phyloP scores from a whole-genome alignment of 2,329 filamentous ascomycete species.

The Fusarium dimerum region DNA sequence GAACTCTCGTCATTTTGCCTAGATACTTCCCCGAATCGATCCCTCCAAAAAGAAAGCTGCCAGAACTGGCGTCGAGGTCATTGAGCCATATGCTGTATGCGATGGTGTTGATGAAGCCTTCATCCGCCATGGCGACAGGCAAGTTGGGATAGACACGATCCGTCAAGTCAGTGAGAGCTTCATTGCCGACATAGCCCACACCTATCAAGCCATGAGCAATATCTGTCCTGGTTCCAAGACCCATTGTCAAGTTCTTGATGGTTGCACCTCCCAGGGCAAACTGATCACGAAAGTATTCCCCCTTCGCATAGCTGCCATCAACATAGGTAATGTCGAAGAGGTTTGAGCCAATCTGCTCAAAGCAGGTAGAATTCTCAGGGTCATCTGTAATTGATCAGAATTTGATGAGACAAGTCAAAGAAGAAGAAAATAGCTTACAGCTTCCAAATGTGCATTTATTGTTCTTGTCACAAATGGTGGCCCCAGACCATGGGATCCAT shows the following conservation, averaged over 20 bases:
- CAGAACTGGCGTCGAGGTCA: conserved; percentile 60
- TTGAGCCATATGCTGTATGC: conserved; percentile 74
- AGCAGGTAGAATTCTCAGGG: conserved; percentile 47
- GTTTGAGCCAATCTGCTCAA: conserved; percentile 41
- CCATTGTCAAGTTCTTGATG: conserved; percentile 59
- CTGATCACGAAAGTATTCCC: conserved; percentile 60
- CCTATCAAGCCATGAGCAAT: conserved; percentile 61
- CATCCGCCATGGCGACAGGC: conserved; percentile 62
- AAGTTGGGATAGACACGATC: conserved; percentile 55
- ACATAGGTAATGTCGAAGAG: conserved; percentile 63
- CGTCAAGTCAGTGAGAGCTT: conserved; percentile 41
- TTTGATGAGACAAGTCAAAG: not conserved
- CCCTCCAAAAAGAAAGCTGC: conserved; percentile 78
- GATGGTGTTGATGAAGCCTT: conserved; percentile 64
- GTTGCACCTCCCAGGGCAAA: conserved; percentile 55
- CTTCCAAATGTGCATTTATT: conserved; percentile 45
- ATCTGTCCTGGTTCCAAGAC: conserved; percentile 54
- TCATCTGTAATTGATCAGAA: conserved; percentile 43
- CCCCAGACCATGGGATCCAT: conserved; percentile 52
- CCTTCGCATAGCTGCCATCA: conserved; percentile 56
- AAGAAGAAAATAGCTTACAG: conserved; percentile 40
- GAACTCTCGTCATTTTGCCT: conserved; percentile 62
- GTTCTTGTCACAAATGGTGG: conserved; percentile 40
- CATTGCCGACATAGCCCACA: conserved; percentile 59
- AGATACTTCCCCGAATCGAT: conserved; percentile 74